Percentiles rank a stretch among this genome's conserved stretches.
Conservation (phyloP, 225 moss, liverwort and hornwort genomes). For the Lunularia cruciata region DNA sequence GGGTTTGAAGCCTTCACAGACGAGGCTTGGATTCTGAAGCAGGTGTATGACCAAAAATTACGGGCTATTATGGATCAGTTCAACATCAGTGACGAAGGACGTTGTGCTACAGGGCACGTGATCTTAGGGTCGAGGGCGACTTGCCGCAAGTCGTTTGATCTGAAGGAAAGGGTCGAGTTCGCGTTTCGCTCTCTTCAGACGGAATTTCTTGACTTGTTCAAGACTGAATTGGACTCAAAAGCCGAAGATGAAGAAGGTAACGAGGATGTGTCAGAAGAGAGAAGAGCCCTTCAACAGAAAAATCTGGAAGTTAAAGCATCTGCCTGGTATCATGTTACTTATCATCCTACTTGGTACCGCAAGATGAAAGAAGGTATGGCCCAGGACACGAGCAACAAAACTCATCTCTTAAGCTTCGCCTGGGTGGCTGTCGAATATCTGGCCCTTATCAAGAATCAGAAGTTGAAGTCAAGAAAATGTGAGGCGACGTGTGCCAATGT, state of each 20-base stretch:
- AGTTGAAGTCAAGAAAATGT: background rate
- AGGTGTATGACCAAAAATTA: constrained; percentile 59
- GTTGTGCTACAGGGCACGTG: constrained; percentile 62
- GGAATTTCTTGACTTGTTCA: constrained; percentile 55
- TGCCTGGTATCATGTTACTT: constrained; percentile 87
- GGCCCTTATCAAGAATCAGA: constrained; percentile 22
- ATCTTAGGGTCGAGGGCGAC: constrained; percentile 22
- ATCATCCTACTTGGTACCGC: constrained; percentile 54
- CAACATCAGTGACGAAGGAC: constrained; percentile 57
- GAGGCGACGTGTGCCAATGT: background rate
- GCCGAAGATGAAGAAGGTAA: background rate
- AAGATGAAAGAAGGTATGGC: constrained; percentile 24
- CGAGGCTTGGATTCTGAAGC: constrained; percentile 64
- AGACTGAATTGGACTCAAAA: background rate
- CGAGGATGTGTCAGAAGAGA: constrained; percentile 7
- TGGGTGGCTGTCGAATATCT: constrained; percentile 39
- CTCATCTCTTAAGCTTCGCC: constrained; percentile 36
- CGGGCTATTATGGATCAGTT: constrained; percentile 72
- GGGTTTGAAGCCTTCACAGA: constrained; percentile 65
- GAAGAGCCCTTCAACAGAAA: background rate
- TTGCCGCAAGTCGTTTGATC: constrained; percentile 37
- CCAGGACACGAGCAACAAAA: background rate
- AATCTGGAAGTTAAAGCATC: constrained; percentile 58
- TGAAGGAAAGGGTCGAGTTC: constrained; percentile 55
- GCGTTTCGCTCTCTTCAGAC: constrained; percentile 50